phyloP scores from a whole-genome alignment of 2,329 filamentous ascomycete species.

The Cladophialophora immunda region DNA sequence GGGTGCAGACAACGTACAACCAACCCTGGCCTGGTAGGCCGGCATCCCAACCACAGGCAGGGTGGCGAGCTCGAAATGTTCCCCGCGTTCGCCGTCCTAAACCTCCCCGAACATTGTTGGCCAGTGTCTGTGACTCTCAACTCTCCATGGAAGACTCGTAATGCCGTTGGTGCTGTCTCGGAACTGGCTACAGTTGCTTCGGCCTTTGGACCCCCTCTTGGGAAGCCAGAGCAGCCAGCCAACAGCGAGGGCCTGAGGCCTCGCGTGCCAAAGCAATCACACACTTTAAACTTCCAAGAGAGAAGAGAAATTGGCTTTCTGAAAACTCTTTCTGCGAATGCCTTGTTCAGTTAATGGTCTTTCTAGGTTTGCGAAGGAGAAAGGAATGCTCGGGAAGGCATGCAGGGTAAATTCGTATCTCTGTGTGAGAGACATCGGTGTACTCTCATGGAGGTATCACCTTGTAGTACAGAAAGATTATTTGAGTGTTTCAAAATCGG shows the following conservation, averaged over 20 bases:
- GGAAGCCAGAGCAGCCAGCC: neutral
- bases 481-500: conserved; percentile 15
- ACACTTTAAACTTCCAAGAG: neutral
- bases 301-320: neutral
- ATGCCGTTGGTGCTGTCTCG: neutral
- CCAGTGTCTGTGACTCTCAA: neutral
- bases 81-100: conserved; percentile 7
- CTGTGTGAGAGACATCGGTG: conserved; percentile 6
- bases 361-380: neutral
- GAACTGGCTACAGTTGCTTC: neutral
- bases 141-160: neutral
- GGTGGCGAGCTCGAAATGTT: neutral
- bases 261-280: neutral
- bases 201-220: neutral
- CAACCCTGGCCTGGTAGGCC: neutral
- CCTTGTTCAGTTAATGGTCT: neutral
- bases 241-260: neutral
- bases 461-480: conserved; percentile 19
- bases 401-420: neutral
- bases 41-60: neutral
- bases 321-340: neutral
- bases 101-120: neutral
- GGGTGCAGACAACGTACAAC: too few species aligned
- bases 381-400: conserved; percentile 2
- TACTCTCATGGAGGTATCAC: conserved; percentile 11